Evolutionary conservation across 495 filamentous ascomycete genomes (phyloP), one percentile per base, ranked within the genome.

Genomic region (Aspergillus diversus): DNA sequence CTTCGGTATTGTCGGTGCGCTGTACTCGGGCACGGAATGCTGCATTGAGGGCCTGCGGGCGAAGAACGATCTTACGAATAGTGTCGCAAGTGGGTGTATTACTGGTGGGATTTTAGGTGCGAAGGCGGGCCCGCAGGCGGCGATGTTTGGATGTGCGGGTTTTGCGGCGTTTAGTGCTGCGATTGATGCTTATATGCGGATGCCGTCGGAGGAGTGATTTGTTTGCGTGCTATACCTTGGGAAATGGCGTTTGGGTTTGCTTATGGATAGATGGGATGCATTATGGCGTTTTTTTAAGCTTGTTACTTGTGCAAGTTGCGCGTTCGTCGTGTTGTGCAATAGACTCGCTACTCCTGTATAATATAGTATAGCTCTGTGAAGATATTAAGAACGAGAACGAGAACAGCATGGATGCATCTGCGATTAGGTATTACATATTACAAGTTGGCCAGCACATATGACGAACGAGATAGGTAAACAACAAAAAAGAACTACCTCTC

Each of bases 111-210:
- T 91, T 37, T 74, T 98, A 56, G 94, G 90, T 33, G 84, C 87
- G 12, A 89, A 89, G 71, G 94, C 91, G 4, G 95, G 95, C 4
- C 95, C 95, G 5, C 91, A 96, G 75, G 96, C 95, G 27, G 92
- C 91, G 21, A 91, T 89, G 7, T 77, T 93, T 17, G 95, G 95
- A 7, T 98, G 96, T 76, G 92, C 86, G 5, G 95, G 95, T 7
- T 98, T 99, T 74, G 95, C 95, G 53, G 96, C 93, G 33, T 99
- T 99, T 72, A 93, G 89, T 78, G 87, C 90, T 53, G 95, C 95
- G 11, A 97, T 99, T 76, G 95, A 99, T 83, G 87, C 84, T 46
- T 98, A 92, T 76, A 89, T 97, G 88, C 76, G 92, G 65, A 87
- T 85, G 83, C 81, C 82, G 15, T 68, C 63, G 60, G 71, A 75